Conservation (phyloP, 768 basidiomycete species). For the Rubroboletus satanas region DNA sequence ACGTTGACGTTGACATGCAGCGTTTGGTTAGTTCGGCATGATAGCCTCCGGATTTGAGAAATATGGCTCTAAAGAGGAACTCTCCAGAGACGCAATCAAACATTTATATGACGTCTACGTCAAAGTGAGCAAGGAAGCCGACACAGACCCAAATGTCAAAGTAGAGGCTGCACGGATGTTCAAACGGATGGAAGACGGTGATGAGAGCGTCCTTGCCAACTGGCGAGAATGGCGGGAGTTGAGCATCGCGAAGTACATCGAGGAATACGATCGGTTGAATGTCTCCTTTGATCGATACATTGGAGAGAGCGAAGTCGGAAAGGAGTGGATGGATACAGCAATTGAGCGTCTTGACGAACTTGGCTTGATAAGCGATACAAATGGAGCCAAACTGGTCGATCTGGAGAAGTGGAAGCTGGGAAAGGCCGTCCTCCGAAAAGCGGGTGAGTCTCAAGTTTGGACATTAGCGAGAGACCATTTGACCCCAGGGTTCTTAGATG, state of each 20-base stretch:
- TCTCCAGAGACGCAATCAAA: slow-evolving; percentile 87
- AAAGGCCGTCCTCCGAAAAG: slow-evolving; percentile 87
- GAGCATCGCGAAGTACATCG: slow-evolving; percentile 84
- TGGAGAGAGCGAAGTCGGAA: slow-evolving; percentile 81
- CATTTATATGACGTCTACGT: slow-evolving; percentile 95
- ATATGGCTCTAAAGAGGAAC: slow-evolving; percentile 81
- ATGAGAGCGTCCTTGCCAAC: slow-evolving; percentile 75
- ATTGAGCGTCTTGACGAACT: slow-evolving; percentile 64
- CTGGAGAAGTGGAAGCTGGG: slow-evolving; percentile 87
- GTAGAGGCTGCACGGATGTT: slow-evolving; percentile 81
- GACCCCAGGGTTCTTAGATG: slow-evolving; percentile 48
- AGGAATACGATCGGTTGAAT: slow-evolving; percentile 86
- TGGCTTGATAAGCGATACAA: slow-evolving; percentile 68
- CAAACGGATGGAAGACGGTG: slow-evolving; percentile 92
- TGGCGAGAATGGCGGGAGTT: slow-evolving; percentile 93
- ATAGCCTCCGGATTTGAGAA: slow-evolving; percentile 89
- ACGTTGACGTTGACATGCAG: not conserved
- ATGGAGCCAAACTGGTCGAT: slow-evolving; percentile 85
- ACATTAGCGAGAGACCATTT: not conserved
- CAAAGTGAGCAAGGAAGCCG: slow-evolving; percentile 85
- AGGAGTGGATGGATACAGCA: slow-evolving; percentile 69
- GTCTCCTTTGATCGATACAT: slow-evolving; percentile 89
- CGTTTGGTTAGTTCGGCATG: slow-evolving; percentile 61
- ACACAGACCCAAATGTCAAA: slow-evolving; percentile 66
- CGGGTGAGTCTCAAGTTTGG: slow-evolving; percentile 42